phyloP scores from a whole-genome alignment of 768 basidiomycete genomes.

The Suillus clintonianus region DNA sequence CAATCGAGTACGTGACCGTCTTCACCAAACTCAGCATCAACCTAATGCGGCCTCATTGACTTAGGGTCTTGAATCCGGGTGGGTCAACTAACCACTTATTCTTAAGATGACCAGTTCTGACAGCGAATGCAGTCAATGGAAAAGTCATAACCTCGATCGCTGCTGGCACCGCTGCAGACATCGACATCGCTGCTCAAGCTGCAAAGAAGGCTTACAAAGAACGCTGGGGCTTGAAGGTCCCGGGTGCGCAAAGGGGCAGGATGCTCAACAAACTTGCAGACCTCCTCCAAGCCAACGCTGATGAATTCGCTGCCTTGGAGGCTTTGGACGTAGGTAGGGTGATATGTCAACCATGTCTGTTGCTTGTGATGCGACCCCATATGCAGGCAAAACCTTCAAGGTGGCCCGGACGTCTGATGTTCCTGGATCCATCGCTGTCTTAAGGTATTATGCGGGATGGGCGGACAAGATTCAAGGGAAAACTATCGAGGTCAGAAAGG shows the following conservation, averaged over 20 bases:
- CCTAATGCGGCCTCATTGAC: background rate
- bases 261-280: constrained; percentile 52
- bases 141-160: constrained; percentile 37
- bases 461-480: constrained; percentile 49
- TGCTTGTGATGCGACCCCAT: background rate
- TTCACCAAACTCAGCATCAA: background rate
- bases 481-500: constrained; percentile 18
- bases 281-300: constrained; percentile 49
- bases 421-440: constrained; percentile 4
- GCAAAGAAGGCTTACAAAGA: constrained; percentile 41
- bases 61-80: constrained; percentile 19
- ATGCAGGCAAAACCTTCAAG: constrained; percentile 40
- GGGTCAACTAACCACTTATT: background rate
- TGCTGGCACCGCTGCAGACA: constrained; percentile 40
- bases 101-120: background rate
- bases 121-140: constrained; percentile 35
- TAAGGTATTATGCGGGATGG: constrained; percentile 50
- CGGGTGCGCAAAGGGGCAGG: constrained; percentile 40
- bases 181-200: constrained; percentile 46
- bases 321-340: constrained; percentile 46
- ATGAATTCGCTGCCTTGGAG: constrained; percentile 53
- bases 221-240: constrained; percentile 54
- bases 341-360: background rate
- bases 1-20: background rate
- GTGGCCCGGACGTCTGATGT: constrained; percentile 28